Conservation (phyloP, 164 flowering plant species). For the Piper longum region DNA sequence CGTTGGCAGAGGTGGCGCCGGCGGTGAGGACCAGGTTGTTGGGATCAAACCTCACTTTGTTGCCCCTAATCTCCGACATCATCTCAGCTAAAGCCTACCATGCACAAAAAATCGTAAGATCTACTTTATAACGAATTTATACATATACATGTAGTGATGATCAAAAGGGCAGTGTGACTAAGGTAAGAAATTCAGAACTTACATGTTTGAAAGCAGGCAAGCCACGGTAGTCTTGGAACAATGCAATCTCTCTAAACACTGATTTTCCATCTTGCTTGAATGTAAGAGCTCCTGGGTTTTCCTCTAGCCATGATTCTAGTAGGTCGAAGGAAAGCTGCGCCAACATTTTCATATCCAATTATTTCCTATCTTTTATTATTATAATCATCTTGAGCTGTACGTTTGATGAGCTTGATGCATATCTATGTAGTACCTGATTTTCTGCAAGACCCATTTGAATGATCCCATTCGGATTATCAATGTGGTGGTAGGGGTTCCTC, state of each 20-base stretch:
- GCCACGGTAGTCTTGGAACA: conserved; percentile 45
- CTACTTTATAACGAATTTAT: background rate
- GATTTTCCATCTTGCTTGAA: conserved; percentile 19
- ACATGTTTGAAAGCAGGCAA: conserved; percentile 37
- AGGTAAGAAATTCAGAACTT: background rate
- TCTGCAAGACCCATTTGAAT: conserved; percentile 50
- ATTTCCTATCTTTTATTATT: background rate
- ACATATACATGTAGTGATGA: background rate
- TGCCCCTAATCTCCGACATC: conserved; percentile 33
- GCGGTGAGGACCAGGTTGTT: conserved; percentile 39
- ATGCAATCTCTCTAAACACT: conserved; percentile 36
- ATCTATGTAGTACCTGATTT: conserved; percentile 18
- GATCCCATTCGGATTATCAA: conserved; percentile 26
- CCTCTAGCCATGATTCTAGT: conserved; percentile 32
- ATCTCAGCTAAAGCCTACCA: conserved; percentile 23
- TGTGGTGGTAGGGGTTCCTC: conserved; percentile 33
- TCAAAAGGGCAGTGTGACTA: background rate
- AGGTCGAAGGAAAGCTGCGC: conserved; percentile 31
- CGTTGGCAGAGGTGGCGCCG: conserved; percentile 42
- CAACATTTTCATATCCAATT: background rate
- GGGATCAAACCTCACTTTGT: conserved; percentile 27
- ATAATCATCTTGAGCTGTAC: too few relatives aligned
- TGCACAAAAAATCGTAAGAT: background rate
- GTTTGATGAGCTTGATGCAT: too few relatives aligned
- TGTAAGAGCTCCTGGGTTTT: conserved; percentile 16